A percentile compares a stretch with the other conserved stretches of the same genome.
phyloP scores from a whole-genome alignment of 1,139 yeast species.

The Kazachstania sp. region DNA sequence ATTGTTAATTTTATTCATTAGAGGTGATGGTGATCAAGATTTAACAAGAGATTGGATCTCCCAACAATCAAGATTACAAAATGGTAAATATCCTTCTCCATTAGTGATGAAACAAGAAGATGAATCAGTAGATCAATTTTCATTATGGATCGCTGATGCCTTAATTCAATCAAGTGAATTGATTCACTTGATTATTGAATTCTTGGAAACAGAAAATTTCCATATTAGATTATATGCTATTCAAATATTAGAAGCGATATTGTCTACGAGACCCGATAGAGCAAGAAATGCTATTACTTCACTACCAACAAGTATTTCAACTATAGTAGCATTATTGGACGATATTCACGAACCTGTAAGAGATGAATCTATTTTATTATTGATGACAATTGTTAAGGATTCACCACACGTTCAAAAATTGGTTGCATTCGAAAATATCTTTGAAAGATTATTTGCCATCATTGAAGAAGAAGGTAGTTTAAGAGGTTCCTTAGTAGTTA shows the following conservation, averaged over 20 bases:
- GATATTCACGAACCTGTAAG: constrained; percentile 83
- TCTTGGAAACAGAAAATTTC: constrained; percentile 55
- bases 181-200: constrained; percentile 48
- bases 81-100: constrained; percentile 80
- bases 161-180: constrained; percentile 63
- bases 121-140: constrained; percentile 64
- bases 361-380: constrained; percentile 75
- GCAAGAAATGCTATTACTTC: constrained; percentile 67
- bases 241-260: constrained; percentile 77
- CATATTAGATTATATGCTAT: constrained; percentile 72
- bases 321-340: constrained; percentile 58
- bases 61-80: constrained; percentile 66
- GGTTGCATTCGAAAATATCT: constrained; percentile 90
- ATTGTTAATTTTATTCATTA: constrained; percentile 65
- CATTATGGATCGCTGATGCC: constrained; percentile 93
- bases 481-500: constrained; percentile 82
- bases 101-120: constrained; percentile 48
- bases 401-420: constrained; percentile 84
- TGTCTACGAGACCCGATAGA: constrained; percentile 64
- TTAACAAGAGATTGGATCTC: constrained; percentile 58
- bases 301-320: constrained; percentile 73
- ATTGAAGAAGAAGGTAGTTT: constrained; percentile 85
- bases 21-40: constrained; percentile 49
- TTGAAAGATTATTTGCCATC: constrained; percentile 69
- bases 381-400: constrained; percentile 74